These are phyloP conservation scores for Thielaviopsis populi DNA, from an alignment of 2,329 filamentous ascomycete species.

Conservation along the genomic window DNA sequence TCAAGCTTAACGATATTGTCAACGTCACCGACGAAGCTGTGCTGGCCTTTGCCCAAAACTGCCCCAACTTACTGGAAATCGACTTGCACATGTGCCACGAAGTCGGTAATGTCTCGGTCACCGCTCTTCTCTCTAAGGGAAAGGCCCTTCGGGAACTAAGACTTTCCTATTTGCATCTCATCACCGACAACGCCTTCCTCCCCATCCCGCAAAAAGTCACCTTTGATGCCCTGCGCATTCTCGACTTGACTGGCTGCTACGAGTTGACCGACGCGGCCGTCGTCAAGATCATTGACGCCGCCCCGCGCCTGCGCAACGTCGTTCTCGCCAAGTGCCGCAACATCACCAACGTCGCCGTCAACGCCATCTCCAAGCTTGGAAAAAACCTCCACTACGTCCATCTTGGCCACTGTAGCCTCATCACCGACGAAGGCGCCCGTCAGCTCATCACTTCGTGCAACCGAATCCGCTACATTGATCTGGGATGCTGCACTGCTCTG, in stretches of 20 bases:
- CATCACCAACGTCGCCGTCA: conserved; percentile 77
- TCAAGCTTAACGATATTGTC: conserved; percentile 88
- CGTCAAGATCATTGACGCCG: conserved; percentile 70
- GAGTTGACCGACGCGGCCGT: conserved; percentile 76
- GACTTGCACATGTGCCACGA: conserved; percentile 75
- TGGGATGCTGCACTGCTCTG: conserved; percentile 83
- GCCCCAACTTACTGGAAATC: conserved; percentile 88
- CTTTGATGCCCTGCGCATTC: conserved; percentile 80
- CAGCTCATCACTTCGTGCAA: conserved; percentile 75
- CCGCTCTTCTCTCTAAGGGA: conserved; percentile 61
- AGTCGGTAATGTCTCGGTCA: conserved; percentile 72
- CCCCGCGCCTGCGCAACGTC: conserved; percentile 78
- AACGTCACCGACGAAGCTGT: conserved; percentile 73
- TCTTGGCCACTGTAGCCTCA: conserved; percentile 78
- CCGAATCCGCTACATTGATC: conserved; percentile 88
- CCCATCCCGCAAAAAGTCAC: conserved; percentile 51
- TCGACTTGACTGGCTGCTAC: conserved; percentile 81
- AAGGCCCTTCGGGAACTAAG: conserved; percentile 79
- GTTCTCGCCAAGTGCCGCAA: conserved; percentile 89
- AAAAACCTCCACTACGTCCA: conserved; percentile 97
- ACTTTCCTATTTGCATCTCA: conserved; percentile 67
- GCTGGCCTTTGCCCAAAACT: conserved; percentile 71
- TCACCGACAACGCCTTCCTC: conserved; percentile 81
- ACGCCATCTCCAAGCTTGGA: conserved; percentile 73
- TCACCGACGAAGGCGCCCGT: conserved; percentile 80